phyloP scores from a whole-genome alignment of 345 rosid species.

The Citrus medica region DNA sequence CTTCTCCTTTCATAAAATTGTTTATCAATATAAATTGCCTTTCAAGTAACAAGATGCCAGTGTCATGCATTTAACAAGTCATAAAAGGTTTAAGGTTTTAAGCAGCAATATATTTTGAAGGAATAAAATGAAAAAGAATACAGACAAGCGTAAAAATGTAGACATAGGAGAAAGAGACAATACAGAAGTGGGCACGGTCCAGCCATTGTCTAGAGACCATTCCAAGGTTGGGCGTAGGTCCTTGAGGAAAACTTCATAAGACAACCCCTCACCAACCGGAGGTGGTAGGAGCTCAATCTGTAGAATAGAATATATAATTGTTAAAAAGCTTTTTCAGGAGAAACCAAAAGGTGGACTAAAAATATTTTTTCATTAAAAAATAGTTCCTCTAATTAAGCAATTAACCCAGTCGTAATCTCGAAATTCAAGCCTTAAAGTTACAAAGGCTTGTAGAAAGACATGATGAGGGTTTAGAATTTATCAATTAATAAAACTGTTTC shows the following conservation, averaged over 20 bases:
- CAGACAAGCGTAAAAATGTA: not conserved
- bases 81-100: not conserved
- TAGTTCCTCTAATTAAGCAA: not conserved
- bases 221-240: conserved; percentile 63
- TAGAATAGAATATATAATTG: not conserved
- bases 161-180: conserved; percentile 9
- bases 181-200: conserved; percentile 38
- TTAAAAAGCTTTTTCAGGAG: not conserved
- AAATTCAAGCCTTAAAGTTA: not conserved
- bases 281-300: conserved; percentile 52
- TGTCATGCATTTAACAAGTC: not conserved
- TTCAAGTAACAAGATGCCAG: not conserved
- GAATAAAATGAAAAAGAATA: not conserved
- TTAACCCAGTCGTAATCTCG: not conserved
- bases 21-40: not conserved
- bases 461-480: not conserved
- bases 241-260: conserved; percentile 34
- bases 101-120: not conserved
- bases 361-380: too few species aligned
- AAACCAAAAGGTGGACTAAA: not conserved
- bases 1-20: not conserved
- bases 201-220: conserved; percentile 53
- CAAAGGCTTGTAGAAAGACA: not conserved
- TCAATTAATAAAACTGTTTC: not conserved
- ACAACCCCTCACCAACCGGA: conserved; percentile 55